phyloP scores from a whole-genome alignment of 1,284 basidiomycete species.

The Ganoderma meredithae region DNA sequence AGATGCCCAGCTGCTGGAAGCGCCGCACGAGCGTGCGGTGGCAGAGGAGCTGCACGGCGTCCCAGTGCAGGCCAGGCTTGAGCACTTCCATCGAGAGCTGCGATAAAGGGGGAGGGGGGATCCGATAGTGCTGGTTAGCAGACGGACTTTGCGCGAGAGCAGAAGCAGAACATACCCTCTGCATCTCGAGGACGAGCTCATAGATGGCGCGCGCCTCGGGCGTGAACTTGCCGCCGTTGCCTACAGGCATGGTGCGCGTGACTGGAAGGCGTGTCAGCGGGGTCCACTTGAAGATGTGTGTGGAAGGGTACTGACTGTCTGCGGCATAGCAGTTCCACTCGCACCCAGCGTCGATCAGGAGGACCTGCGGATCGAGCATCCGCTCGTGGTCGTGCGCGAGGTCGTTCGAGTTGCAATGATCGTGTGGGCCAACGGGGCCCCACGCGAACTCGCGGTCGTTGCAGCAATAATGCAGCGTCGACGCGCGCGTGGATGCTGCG shows the following conservation, averaged over 20 bases:
- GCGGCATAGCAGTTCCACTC: conserved; percentile 87
- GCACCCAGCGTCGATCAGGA: conserved; percentile 92
- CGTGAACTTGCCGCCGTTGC: conserved; percentile 89
- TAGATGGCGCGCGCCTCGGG: conserved; percentile 83
- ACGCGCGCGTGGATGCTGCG: conserved; percentile 82
- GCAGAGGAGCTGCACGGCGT: conserved; percentile 81
- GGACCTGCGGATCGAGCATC: conserved; percentile 73
- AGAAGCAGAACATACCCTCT: conserved; percentile 59
- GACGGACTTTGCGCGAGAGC: not conserved
- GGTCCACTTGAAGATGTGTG: not conserved
- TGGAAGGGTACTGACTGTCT: conserved; percentile 58
- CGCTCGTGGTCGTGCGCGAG: conserved; percentile 51
- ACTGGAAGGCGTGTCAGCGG: conserved; percentile 44
- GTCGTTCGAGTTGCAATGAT: conserved; percentile 58
- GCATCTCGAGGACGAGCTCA: conserved; percentile 88
- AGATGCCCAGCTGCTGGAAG: conserved; percentile 87
- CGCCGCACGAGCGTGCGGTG: conserved; percentile 81
- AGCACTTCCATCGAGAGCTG: conserved; percentile 72
- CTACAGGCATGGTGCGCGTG: conserved; percentile 86
- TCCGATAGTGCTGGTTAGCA: not conserved
- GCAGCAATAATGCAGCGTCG: conserved; percentile 91
- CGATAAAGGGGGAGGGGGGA: not conserved
- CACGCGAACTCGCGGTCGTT: conserved; percentile 82
- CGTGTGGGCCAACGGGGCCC: conserved; percentile 70
- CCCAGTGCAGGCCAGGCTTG: conserved; percentile 85